Evolutionary conservation across 192 early-diverging fungal genomes (phyloP), one percentile per base, ranked within the genome.

Genomic region (Kickxella alabastrina): DNA sequence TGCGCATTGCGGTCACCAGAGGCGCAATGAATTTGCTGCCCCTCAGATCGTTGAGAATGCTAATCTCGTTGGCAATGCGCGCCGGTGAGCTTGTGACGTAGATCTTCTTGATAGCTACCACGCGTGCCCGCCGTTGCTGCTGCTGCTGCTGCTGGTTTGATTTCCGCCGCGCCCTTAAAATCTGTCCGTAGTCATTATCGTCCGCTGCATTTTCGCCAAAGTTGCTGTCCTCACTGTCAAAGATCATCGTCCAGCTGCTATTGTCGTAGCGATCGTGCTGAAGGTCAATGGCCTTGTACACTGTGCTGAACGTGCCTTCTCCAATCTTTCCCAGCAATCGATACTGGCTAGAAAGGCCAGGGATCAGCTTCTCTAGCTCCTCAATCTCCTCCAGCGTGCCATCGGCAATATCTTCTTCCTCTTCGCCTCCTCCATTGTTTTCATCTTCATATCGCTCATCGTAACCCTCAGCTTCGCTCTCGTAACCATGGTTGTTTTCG

Each of bases 231-330:
- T 45, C 47, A 23, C 49, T 53, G 13, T 58, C 44, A 34, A 72
- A 69, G 6, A 65, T 69, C 59, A 76, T 65, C 14, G 79, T 81
- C 83, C 87, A 88, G 23, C 63, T 56, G 27, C 64, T 52, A 59
- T 94, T 93, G 38, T 89, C 82, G 59, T 87, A 91, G 10, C 61
- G 46, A 7, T 83, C 71, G 54, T 92, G 82, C 25, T 81, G 65
- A 9, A 88, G 55, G 52, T 97, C 92, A 12, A 90, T 56, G 3
- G 92, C 92, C 59, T 88, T 92, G 74, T 95, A 97, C 3, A 97
- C 94, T 0, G 86, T 85, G 57, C 87, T 89, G 57, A 95, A 97
- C 0, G 92, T 95, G 10, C 94, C 90, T 68, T 91, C 88, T 22
- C 90, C 91, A 63, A 91, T 92, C 62, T 87, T 91, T 32, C 81